Evolutionary conservation across 345 rosid species (phyloP), one percentile per base, ranked within the genome.

Genomic region (Moricandia moricandioides): DNA sequence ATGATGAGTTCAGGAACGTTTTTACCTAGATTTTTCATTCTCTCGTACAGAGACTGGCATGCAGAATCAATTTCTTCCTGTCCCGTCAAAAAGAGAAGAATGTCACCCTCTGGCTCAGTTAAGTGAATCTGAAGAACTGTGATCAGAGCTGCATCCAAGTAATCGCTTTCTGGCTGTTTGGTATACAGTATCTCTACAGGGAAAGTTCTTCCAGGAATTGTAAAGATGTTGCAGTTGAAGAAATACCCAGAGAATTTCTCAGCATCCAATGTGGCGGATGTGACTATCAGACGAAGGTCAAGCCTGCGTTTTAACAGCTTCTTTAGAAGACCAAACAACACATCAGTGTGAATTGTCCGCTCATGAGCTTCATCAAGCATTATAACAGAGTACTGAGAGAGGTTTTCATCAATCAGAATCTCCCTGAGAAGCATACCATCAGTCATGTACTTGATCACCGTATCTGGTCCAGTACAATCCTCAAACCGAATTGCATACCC

Each of bases 291-390:
- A 14, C 87, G 86, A 64, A 91, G 91, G 78, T 86, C 91, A 24
- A 82, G 83, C 60, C 97, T 85, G 49, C 89, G 84, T 70, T 83
- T 81, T 79, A 89, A 72, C 64, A 91, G 82, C 84, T 91, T 84
- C 77, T 89, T 91, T 16, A 89, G 92, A 37, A 91, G 79, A 60
- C 91, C 97, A 82, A 91, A 91, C 65, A 91, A 86, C 30, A 91
- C 94, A 84, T 91, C 97, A 52, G 94, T 87, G 86, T 91, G 88
- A 24, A 85, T 89, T 43, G 94, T 87, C 84, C 97, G 82, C 88
- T 87, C 97, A 37, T 89, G 97, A 71, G 97, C 97, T 80, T 91
- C 97, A 35, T 89, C 91, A 71, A 91, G 94, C 97, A 89, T 91
- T 52, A 91, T 55, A 6, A 87, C 91, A 0, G 88, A 91, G 75